Evolutionary conservation across 2,329 filamentous ascomycete genomes (phyloP), one percentile per base, ranked within the genome.

Genomic region (Ceratocystis lukuohia): DNA sequence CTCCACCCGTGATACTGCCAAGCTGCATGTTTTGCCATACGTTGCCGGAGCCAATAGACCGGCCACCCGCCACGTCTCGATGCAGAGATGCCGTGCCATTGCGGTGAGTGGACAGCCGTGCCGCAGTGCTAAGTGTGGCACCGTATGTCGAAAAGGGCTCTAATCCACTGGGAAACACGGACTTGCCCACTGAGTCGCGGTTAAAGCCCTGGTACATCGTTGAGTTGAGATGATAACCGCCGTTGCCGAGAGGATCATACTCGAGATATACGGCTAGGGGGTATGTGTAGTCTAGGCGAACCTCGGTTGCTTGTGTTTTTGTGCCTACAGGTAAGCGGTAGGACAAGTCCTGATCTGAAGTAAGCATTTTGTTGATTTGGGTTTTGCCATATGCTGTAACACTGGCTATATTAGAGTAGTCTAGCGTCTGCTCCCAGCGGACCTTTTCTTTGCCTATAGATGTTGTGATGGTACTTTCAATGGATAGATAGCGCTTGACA

Each of bases 381-480:
- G 69, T 70, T 59, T 68, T 71, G 17, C 77, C 77, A 44, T 69
- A 71, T n/a, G 67, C 69, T 8, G 69, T 68, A 28, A 82, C 74
- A 64, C 78, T 76, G 33, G 84, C 86, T 30, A 77, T 72, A 68
- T 82, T 80, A 20, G 77, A 78, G 71, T 86, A 80, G 8, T 74
- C 73, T 1, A 88, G 78, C 6, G 73, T 74, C 71, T 90, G 88
- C 5, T 74, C 75, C 87, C 87, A 90, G 2, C 75, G 73, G 5
- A 77, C 77, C 1, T 5, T 50, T 33, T 64, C 64, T n/a, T 44
- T 57, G 37, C 53, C 62, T 3, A 64, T 68, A 56, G 74, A 73
- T 0, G 69, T 73, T 67, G 74, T 72, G 65, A 74, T 67, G 46
- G 71, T 74, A 3, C 84, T 83, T 10, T 74, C 77, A 64, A 88